phyloP scores from a whole-genome alignment of 2,329 filamentous ascomycete genomes.

The Leptographium wingfieldii region DNA sequence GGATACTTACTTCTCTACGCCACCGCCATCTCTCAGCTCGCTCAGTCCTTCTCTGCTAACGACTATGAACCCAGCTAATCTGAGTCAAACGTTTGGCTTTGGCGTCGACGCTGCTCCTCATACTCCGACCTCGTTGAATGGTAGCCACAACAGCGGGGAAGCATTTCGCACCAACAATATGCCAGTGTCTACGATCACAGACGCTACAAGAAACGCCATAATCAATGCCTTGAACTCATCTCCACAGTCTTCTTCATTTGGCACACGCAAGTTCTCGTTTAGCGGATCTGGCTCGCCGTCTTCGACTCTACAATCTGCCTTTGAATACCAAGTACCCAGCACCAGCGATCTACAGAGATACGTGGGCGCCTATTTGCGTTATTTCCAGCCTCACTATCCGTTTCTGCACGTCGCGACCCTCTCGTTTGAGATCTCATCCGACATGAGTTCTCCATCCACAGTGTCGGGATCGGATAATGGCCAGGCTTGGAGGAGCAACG shows the following conservation, averaged over 20 bases:
- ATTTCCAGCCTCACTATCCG: constrained; percentile 90
- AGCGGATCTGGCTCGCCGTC: constrained; percentile 41
- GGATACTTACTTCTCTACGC: constrained; percentile 68
- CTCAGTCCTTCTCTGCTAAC: constrained; percentile 61
- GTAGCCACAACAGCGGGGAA: constrained; percentile 30
- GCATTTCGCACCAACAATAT: constrained; percentile 31
- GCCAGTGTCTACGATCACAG: constrained; percentile 51
- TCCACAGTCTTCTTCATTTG: constrained; percentile 40
- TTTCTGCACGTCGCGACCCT: constrained; percentile 87
- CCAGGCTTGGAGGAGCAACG: not conserved
- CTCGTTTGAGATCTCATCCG: constrained; percentile 60
- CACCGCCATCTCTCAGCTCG: constrained; percentile 60
- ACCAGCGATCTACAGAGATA: constrained; percentile 82
- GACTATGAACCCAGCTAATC: constrained; percentile 45
- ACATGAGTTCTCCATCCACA: not conserved
- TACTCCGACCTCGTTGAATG: constrained; percentile 59
- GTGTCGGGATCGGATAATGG: constrained; percentile 31
- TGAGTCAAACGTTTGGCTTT: constrained; percentile 55
- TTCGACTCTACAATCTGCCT: constrained; percentile 36
- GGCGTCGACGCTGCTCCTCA: constrained; percentile 45
- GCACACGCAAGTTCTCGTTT: constrained; percentile 52
- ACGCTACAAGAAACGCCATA: constrained; percentile 49
- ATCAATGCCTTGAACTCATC: constrained; percentile 39
- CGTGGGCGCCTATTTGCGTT: constrained; percentile 78
- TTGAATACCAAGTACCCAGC: constrained; percentile 53